These are phyloP conservation scores for Kodamaea arcana DNA, from an alignment of 1,139 yeast species.

Conservation along the genomic window DNA sequence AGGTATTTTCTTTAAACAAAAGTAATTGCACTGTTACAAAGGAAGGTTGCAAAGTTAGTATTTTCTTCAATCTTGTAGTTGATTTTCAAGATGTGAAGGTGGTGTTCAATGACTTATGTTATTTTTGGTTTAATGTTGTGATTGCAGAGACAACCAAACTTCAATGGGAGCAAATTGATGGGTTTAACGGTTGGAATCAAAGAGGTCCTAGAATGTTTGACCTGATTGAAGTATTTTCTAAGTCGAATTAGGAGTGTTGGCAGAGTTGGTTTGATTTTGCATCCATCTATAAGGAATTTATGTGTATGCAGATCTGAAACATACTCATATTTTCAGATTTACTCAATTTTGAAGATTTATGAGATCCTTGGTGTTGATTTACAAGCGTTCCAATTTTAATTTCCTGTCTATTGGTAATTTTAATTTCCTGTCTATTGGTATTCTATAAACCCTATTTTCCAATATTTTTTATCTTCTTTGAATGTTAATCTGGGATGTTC, in stretches of 20 bases:
- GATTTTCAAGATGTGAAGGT: conserved; percentile 4
- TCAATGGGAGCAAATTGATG: conserved; percentile 65
- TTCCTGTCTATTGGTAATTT: neutral
- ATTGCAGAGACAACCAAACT: conserved; percentile 11
- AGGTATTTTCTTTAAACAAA: neutral
- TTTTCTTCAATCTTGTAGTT: neutral
- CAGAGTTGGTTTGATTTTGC: no score
- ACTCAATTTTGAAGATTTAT: no score
- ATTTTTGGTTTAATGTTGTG: conserved; percentile 17
- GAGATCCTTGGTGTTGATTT: no score
- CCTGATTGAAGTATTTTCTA: no score
- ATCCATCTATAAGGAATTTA: no score
- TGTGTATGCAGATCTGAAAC: no score
- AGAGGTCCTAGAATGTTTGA: conserved; percentile 56
- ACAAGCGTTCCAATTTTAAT: no score
- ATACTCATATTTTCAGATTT: no score
- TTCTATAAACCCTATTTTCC: neutral
- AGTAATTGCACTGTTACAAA: neutral
- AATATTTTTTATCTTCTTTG: neutral
- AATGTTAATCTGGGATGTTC: no score
- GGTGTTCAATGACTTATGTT: conserved; percentile 13
- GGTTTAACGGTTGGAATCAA: conserved; percentile 56
- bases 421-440: neutral
- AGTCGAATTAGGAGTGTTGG: no score
- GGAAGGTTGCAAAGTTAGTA: neutral